Base-by-base conservation (phyloP, 1,284 basidiomycete species). In the Cystobasidiaceae sp. region DNA sequence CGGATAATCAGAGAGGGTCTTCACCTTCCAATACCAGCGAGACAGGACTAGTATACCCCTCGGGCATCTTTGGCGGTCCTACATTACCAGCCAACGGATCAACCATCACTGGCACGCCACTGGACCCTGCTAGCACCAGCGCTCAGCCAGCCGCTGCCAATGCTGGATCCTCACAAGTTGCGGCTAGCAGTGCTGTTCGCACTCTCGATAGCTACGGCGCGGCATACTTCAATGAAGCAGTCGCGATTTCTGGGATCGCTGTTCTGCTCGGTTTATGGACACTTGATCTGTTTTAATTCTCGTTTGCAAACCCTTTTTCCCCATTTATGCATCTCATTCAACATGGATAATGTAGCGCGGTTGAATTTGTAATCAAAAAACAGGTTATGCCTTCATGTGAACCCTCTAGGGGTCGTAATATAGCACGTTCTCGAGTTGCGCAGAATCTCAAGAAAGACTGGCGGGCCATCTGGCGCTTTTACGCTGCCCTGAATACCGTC, bases 61-160 rank as follows among this genome's bases (percentile, higher is more conserved):
- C 61, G 5, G 51, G 46, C 39, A 34, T 64, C 1, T 51, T 64
- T 25, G 61, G 61, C 30, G 61, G 61, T 1, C 61, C 61, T 6
- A 51, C 51, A 2, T 19, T 51, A n/a, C 51, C 51, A 11, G 41
- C 41, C 5, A 64, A 54, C 32, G 61, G 61, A 9, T 64, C 52
- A 13, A 41, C 37, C 23, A 56, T 54, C 28, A 55, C 61, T 13
- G 61, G 61, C 28, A 56, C 61, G 5, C 41, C 52, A 8, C 34
- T 64, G n/a, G 30, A 39, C 25, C 28, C 52, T 5, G 25, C 52
- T 21, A 3, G 39, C n/a, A 59, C 43, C 25, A 49, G 44, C n/a
- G 48, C 43, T 13, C 44, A 41, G 3, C 34, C 56, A 1, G 25
- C 54, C 4, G 19, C 41, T 28, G 54, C 27, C 9, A 37, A 37